Base-by-base conservation (phyloP, 805 yeast species). In the Metschnikowia similis region DNA sequence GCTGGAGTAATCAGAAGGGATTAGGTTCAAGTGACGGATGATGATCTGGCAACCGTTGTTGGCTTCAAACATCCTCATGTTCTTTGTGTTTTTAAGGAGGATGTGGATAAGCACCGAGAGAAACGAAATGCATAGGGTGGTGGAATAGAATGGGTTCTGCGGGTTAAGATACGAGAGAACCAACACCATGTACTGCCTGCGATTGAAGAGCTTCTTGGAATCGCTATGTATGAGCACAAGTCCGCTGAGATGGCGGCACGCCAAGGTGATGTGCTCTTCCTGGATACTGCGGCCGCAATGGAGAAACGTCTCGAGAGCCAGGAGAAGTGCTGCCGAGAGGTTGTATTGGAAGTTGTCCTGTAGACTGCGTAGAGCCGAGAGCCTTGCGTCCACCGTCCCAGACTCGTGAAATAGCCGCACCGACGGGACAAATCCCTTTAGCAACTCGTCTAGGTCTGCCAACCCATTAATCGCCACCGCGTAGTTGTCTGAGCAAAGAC, bases 301-400 rank as follows among this genome's bases (percentile, higher is more conserved):
- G 7, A 46, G 32, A 21, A 54, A 41, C 2, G 34, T 41, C 34
- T 42, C 47, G 50, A 58, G 58, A 6, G 67, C 56, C 31, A 64
- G 53, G 13, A 62, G 45, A 27, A 77, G 56, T 31, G 75, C 60
- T 13, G 66, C 60, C 2, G 74, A 73, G 4, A 84, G 49, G 56
- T 85, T 85, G 59, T 65, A 75, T 42, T 75, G 75, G 61, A 81
- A 78, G 29, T 66, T 66, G 57, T 82, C 80, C 59, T 85, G 91
- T 10, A 77, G 63, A 7, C 49, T 47, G 3, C 74, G 52, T 58
- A 81, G 80, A 41, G 70, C 29, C 17, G 57, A 35, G 9, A 57
- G 56, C 35, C 35, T 44, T 4, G 52, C 2, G 26, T 53, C 57
- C 26, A 37, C 30, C 13, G 39, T 17, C 9, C 52, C 55, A 1